A percentile compares a stretch with the other conserved stretches of the same genome.
Conservation (phyloP, 2,329 filamentous ascomycete genomes). For the Talaromyces marneffei region DNA sequence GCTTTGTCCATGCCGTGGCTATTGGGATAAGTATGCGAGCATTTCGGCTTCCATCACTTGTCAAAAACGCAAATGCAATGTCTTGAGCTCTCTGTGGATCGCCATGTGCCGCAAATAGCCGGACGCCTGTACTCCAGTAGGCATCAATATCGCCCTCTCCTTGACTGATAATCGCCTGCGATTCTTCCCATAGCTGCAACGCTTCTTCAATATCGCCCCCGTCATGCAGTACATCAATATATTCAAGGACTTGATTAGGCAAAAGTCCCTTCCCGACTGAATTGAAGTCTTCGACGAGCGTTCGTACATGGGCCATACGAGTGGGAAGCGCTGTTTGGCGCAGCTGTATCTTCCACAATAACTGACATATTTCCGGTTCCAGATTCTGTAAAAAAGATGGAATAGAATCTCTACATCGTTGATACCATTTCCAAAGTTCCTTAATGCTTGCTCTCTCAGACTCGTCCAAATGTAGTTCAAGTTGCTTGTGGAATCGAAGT, state of each 20-base stretch:
- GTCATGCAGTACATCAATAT: constrained; percentile 63
- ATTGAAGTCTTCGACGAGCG: constrained; percentile 61
- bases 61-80: constrained; percentile 42
- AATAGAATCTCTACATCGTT: constrained; percentile 44
- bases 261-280: constrained; percentile 52
- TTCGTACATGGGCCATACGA: constrained; percentile 55
- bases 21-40: constrained; percentile 53
- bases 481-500: constrained; percentile 35
- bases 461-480: constrained; percentile 28
- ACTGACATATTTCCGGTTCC: constrained; percentile 56
- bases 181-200: constrained; percentile 58
- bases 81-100: constrained; percentile 45
- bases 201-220: constrained; percentile 57
- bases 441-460: constrained; percentile 27
- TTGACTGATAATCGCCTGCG: constrained; percentile 48
- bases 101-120: constrained; percentile 44
- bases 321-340: constrained; percentile 42
- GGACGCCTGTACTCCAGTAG: constrained; percentile 47
- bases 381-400: constrained; percentile 49
- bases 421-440: constrained; percentile 47
- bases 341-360: constrained; percentile 58
- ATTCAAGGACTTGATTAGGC: constrained; percentile 56
- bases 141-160: constrained; percentile 33
- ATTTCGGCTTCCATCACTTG: constrained; percentile 36
- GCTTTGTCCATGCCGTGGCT: constrained; percentile 60